Evolutionary conservation across 139 green algal genomes (phyloP).

Genomic region (Chlorella sp.): DNA sequence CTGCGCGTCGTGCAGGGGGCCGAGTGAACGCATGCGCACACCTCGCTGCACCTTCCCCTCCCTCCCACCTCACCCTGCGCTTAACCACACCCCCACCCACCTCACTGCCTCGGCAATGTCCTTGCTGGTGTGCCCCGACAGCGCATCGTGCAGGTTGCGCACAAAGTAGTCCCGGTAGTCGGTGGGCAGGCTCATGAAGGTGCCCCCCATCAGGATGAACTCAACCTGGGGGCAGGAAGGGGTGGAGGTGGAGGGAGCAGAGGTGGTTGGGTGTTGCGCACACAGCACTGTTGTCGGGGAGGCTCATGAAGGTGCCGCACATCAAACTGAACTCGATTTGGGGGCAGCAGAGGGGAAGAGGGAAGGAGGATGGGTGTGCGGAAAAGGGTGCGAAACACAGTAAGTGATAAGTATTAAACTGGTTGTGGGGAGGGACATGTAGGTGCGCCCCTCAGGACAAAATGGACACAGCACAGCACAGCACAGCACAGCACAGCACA

Average conservation of each 20-base stretch:
- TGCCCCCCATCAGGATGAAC: slow-evolving; percentile 99
- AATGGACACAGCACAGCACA: neutral
- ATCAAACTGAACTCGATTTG: slow-evolving; percentile 98
- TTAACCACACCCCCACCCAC: neutral
- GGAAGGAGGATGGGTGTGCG: too few species aligned
- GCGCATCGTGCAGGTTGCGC: slow-evolving; percentile 94
- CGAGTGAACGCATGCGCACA: neutral
- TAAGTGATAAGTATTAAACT: too few species aligned
- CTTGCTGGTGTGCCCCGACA: slow-evolving; percentile 80
- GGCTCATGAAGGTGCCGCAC: slow-evolving; percentile 98
- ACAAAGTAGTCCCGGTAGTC: slow-evolving; percentile 99
- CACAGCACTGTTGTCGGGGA: slow-evolving; percentile 95
- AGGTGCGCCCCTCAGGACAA: neutral
- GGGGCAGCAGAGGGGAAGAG: neutral
- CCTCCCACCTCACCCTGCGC: neutral
- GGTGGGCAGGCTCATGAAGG: slow-evolving; percentile 95
- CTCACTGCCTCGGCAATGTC: slow-evolving; percentile 73
- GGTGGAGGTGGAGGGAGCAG: slow-evolving; percentile 54
- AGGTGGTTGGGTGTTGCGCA: slow-evolving; percentile 95
- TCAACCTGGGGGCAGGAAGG: slow-evolving; percentile 75
- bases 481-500: neutral
- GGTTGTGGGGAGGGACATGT: neutral
- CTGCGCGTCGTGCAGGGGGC: too few species aligned
- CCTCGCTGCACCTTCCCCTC: too few species aligned
- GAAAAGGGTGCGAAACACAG: too few species aligned